phyloP scores from a whole-genome alignment of 371 early-diverging fungal genomes.

The Syncephalastrum sp. region DNA sequence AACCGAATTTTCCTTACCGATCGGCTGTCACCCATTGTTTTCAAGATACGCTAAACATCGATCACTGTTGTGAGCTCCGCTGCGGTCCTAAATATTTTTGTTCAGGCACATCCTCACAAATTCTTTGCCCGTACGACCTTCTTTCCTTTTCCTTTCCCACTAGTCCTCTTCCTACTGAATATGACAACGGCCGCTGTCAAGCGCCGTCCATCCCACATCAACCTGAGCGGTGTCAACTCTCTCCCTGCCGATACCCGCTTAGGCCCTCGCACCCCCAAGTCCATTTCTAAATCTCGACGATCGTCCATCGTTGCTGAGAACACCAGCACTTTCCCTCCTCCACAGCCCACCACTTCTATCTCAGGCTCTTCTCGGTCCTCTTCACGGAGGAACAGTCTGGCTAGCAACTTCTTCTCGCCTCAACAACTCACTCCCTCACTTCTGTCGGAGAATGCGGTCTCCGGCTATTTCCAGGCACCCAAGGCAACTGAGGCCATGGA shows the following conservation, averaged over 20 bases:
- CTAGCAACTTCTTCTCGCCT: slow-evolving; percentile 8
- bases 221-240: slow-evolving; percentile 15
- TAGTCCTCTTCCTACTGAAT: slow-evolving; percentile 1
- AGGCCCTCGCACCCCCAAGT: slow-evolving; percentile 33
- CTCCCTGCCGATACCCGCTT: neutral
- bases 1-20: too few relatives aligned
- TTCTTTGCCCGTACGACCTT: neutral
- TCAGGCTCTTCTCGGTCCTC: slow-evolving; percentile 7
- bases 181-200: slow-evolving; percentile 16
- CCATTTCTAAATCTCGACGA: slow-evolving; percentile 34
- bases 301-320: slow-evolving; percentile 33
- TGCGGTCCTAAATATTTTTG: too few relatives aligned
- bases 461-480: slow-evolving; percentile 9
- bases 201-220: slow-evolving; percentile 36
- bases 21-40: too few relatives aligned
- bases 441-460: slow-evolving; percentile 12
- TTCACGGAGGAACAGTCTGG: slow-evolving; percentile 11
- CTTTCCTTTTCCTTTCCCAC: slow-evolving; percentile 8
- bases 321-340: slow-evolving; percentile 7
- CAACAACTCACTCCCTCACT: slow-evolving; percentile 11
- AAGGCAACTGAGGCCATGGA: too few relatives aligned
- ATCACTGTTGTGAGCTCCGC: too few relatives aligned
- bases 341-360: neutral
- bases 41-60: too few relatives aligned
- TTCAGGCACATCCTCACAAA: too few relatives aligned